phyloP scores from a whole-genome alignment of 2,329 filamentous ascomycete species.

The Fusarium chlamydosporum region DNA sequence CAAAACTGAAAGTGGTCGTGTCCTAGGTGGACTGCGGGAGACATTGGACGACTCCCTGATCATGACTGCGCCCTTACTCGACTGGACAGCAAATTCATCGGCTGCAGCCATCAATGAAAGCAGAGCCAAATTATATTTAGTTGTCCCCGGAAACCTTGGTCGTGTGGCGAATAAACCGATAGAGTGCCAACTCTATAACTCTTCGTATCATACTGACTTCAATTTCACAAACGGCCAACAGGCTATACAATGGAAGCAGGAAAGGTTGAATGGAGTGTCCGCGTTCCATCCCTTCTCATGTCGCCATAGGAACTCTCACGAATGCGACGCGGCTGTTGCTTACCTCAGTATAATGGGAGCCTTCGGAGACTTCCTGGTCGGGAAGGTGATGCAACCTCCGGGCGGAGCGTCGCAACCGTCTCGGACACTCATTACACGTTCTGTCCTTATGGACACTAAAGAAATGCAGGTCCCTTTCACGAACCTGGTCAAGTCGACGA shows the following conservation, averaged over 20 bases:
- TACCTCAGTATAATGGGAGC: conserved; percentile 14
- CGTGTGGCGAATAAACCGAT: background rate
- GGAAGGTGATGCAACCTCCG: too few species aligned
- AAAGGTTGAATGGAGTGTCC: background rate
- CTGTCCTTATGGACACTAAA: too few species aligned
- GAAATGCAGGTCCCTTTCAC: accelerated
- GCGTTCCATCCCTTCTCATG: accelerated
- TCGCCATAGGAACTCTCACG: accelerated
- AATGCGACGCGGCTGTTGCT: background rate
- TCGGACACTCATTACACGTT: too few species aligned
- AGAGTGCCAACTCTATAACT: conserved; percentile 16
- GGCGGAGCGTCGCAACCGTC: too few species aligned
- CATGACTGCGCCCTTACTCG: accelerated
- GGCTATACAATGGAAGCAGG: background rate
- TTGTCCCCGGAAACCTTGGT: accelerated
- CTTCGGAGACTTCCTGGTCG: background rate
- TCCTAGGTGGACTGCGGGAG: background rate
- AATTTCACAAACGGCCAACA: conserved; percentile 14
- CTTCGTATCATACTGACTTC: conserved; percentile 13
- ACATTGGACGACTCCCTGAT: background rate
- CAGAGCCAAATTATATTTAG: background rate
- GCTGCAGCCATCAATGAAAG: too few species aligned
- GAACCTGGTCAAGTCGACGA: background rate
- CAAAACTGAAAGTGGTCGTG: too few species aligned
- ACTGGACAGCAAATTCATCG: background rate